phyloP scores from a whole-genome alignment of 2,329 filamentous ascomycete genomes.

The Apiospora rasikravindrae region DNA sequence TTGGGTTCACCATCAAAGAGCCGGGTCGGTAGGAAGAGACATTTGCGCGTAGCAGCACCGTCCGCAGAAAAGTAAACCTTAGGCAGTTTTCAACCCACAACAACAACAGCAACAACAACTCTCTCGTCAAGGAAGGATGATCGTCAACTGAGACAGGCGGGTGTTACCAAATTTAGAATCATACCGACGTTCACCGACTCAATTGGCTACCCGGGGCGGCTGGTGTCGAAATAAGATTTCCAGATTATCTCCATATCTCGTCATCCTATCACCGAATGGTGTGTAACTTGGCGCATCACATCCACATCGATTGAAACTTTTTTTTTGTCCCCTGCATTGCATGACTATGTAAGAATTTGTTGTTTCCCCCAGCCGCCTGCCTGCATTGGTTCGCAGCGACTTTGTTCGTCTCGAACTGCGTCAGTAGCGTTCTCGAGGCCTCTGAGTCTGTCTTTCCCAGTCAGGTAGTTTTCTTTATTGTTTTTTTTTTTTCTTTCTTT shows the following conservation, averaged over 20 bases:
- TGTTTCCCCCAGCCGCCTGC: neutral
- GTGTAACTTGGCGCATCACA: neutral
- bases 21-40: slow-evolving; percentile 5
- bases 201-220: neutral
- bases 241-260: slow-evolving; percentile 7
- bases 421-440: neutral
- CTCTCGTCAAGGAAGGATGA: neutral
- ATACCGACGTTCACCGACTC: neutral
- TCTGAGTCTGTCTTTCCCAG: neutral
- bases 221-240: slow-evolving; percentile 12
- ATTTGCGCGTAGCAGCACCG: neutral
- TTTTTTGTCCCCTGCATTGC: neutral
- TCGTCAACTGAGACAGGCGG: neutral
- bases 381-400: neutral
- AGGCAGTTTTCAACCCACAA: neutral
- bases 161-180: slow-evolving; percentile 11
- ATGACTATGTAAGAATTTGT: neutral
- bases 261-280: slow-evolving; percentile 2
- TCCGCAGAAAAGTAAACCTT: neutral
- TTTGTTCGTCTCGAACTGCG: neutral
- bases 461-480: neutral
- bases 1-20: neutral
- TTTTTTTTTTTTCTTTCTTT: neutral
- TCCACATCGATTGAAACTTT: neutral
- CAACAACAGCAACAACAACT: neutral